Evolutionary conservation across 495 filamentous ascomycete genomes (phyloP).

Genomic region (Lasiosphaeris hirsuta): DNA sequence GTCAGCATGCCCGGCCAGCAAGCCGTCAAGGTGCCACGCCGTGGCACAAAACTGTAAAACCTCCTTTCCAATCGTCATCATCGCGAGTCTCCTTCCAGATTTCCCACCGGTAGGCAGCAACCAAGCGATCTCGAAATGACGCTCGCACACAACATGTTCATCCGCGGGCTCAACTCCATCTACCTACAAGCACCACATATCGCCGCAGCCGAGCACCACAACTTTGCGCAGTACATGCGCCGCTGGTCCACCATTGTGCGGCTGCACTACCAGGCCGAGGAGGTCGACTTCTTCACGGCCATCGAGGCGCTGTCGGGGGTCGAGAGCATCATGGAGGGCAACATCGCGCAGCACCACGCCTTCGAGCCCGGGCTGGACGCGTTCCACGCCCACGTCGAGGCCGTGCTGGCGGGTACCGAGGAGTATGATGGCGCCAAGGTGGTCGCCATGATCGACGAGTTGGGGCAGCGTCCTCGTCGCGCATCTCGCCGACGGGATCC

Average conservation of each 20-base stretch:
- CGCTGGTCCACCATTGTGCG: conserved; percentile 31
- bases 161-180: conserved; percentile 49
- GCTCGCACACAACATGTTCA: conserved; percentile 44
- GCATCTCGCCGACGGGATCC: conserved; percentile 46
- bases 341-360: conserved; percentile 45
- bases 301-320: conserved; percentile 38
- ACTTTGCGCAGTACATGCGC: conserved; percentile 38
- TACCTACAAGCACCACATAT: conserved; percentile 46
- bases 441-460: conserved; percentile 39
- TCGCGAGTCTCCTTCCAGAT: too few relatives aligned
- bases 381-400: conserved; percentile 33
- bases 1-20: conserved; percentile 23
- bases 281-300: conserved; percentile 41
- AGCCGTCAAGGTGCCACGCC: too few relatives aligned
- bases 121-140: too few relatives aligned
- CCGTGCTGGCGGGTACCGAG: conserved; percentile 20
- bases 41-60: too few relatives aligned
- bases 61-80: too few relatives aligned
- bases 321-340: conserved; percentile 42
- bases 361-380: conserved; percentile 38
- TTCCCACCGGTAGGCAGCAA: too few relatives aligned
- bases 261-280: conserved; percentile 45
- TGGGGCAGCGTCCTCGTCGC: conserved; percentile 32
- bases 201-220: conserved; percentile 24
- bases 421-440: conserved; percentile 35